These are phyloP conservation scores for Trichoderma sp. DNA, from an alignment of 2,329 filamentous ascomycete genomes.

Conservation along the genomic window DNA sequence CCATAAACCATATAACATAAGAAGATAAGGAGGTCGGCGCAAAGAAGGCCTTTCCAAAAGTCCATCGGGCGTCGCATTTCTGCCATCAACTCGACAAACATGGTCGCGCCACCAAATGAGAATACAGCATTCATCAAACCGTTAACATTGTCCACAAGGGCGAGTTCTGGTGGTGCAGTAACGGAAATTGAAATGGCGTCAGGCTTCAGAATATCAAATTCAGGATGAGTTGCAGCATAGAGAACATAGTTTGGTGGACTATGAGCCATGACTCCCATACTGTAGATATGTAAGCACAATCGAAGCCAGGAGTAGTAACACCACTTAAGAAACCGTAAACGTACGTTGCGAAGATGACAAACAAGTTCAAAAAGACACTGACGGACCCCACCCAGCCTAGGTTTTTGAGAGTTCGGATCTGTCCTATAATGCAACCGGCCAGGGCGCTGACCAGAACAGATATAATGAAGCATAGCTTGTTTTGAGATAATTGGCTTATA, in stretches of 20 bases:
- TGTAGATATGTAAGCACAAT: not conserved
- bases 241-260: not conserved
- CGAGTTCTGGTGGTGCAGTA: not conserved
- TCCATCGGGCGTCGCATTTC: not conserved
- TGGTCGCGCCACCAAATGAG: not conserved
- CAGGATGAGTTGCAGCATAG: not conserved
- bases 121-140: not conserved
- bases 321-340: not conserved
- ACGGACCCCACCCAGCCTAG: not conserved
- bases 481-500: not conserved
- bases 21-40: not conserved
- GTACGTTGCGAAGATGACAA: not conserved
- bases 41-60: not conserved
- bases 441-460: not conserved
- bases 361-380: not conserved
- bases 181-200: not conserved
- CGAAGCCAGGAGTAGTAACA: not conserved
- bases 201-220: not conserved
- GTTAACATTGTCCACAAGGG: not conserved
- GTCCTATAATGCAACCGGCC: not conserved
- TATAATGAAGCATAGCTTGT: not conserved
- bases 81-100: not conserved
- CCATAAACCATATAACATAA: not conserved
- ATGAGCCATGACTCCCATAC: not conserved
- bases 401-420: not conserved